Evolutionary conservation across 495 filamentous ascomycete genomes (phyloP).

Genomic region (Podospora tetraspora): DNA sequence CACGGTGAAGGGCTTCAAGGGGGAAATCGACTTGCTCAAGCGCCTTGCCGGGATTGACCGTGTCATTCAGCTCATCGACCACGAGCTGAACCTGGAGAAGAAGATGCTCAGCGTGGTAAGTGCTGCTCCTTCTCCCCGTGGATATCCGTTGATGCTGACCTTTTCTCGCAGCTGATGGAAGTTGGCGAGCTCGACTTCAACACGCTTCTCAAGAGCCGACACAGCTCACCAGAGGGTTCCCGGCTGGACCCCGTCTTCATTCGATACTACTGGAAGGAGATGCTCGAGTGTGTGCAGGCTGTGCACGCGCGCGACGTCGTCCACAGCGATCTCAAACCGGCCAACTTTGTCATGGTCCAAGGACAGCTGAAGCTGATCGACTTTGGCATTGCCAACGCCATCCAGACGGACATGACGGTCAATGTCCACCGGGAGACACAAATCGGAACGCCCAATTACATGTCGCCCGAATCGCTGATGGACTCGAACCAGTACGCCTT

Average conservation of each 20-base stretch:
- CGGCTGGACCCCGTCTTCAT: slow-evolving; percentile 82
- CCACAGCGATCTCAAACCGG: slow-evolving; percentile 93
- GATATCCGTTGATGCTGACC: neutral
- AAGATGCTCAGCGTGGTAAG: slow-evolving; percentile 75
- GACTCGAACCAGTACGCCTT: slow-evolving; percentile 66
- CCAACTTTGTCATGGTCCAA: slow-evolving; percentile 86
- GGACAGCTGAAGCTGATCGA: slow-evolving; percentile 83
- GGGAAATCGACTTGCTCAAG: slow-evolving; percentile 88
- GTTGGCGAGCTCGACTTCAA: slow-evolving; percentile 94
- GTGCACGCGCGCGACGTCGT: slow-evolving; percentile 88
- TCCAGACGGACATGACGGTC: slow-evolving; percentile 86
- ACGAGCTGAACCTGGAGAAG: slow-evolving; percentile 85
- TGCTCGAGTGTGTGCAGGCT: slow-evolving; percentile 89
- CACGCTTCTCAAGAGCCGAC: slow-evolving; percentile 66
- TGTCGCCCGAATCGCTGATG: slow-evolving; percentile 89
- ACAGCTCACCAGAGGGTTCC: slow-evolving; percentile 65
- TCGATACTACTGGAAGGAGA: slow-evolving; percentile 98
- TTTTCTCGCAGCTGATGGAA: slow-evolving; percentile 74
- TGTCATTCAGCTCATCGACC: slow-evolving; percentile 86
- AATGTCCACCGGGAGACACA: slow-evolving; percentile 96
- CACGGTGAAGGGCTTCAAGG: slow-evolving; percentile 84
- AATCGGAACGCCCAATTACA: slow-evolving; percentile 96
- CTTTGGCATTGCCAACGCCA: slow-evolving; percentile 96
- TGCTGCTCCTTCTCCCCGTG: slow-evolving; percentile 12
- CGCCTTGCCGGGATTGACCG: slow-evolving; percentile 78